Conservation (phyloP, 768 basidiomycete genomes). For the Lactifluus hygrophoroides region DNA sequence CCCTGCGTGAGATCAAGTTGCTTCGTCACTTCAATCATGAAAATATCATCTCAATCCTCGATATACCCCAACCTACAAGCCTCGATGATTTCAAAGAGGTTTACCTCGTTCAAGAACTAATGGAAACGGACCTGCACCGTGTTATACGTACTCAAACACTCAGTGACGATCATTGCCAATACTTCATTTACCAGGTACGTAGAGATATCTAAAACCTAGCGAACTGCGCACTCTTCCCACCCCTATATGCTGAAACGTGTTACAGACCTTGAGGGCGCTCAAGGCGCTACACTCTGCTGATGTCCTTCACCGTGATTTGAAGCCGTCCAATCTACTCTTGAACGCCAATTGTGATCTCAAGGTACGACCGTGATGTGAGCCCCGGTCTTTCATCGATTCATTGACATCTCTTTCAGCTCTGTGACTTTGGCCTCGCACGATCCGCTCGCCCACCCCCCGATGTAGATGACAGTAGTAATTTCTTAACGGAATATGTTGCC, state of each 20-base stretch:
- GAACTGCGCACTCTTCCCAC: not conserved
- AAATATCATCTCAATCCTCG: slow-evolving; percentile 92
- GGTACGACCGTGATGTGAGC: slow-evolving; percentile 34
- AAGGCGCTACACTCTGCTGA: slow-evolving; percentile 95
- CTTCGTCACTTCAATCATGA: slow-evolving; percentile 79
- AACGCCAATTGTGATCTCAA: slow-evolving; percentile 97
- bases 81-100: slow-evolving; percentile 83
- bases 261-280: slow-evolving; percentile 80
- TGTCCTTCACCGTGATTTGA: slow-evolving; percentile 91
- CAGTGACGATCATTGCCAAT: slow-evolving; percentile 93
- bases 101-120: slow-evolving; percentile 62
- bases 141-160: slow-evolving; percentile 93
- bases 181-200: slow-evolving; percentile 89
- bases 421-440: slow-evolving; percentile 83
- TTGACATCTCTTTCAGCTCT: slow-evolving; percentile 38
- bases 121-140: slow-evolving; percentile 95
- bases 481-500: slow-evolving; percentile 93
- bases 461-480: slow-evolving; percentile 69
- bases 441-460: slow-evolving; percentile 68
- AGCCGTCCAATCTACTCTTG: slow-evolving; percentile 89
- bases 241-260: not conserved
- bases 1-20: slow-evolving; percentile 91
- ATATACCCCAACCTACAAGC: slow-evolving; percentile 73
- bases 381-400: not conserved
- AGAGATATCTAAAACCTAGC: too few species aligned